These are phyloP conservation scores for Strobilomyces dryophilus DNA, from an alignment of 768 basidiomycete species.

Conservation along the genomic window DNA sequence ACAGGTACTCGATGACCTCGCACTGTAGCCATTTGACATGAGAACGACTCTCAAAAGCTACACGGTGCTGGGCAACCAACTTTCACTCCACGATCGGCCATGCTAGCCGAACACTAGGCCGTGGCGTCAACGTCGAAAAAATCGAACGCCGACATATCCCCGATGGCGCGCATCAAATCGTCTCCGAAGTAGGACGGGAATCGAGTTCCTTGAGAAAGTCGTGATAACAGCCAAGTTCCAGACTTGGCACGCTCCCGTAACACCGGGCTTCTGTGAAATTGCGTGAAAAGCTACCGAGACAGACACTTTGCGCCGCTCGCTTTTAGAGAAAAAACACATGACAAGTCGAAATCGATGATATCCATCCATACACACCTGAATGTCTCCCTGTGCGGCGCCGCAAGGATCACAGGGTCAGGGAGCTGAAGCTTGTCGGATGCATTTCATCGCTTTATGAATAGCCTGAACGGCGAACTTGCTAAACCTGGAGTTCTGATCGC, in stretches of 20 bases:
- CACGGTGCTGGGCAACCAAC: neutral
- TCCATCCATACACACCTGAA: neutral
- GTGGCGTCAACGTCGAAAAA: neutral
- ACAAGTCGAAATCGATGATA: neutral
- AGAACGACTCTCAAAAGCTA: neutral
- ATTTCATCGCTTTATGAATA: neutral
- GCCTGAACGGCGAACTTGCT: neutral
- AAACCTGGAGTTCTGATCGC: neutral
- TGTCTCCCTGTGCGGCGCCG: neutral
- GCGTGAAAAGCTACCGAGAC: neutral
- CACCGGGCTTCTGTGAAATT: neutral
- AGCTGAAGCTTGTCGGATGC: neutral
- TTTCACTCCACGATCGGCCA: neutral
- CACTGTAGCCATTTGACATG: too few species aligned
- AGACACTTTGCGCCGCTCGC: conserved; percentile 5
- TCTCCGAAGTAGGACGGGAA: neutral
- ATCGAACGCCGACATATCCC: neutral
- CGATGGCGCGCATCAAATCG: neutral
- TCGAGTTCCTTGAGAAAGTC: neutral
- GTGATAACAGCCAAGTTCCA: neutral
- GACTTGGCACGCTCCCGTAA: neutral
- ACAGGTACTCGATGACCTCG: neutral
- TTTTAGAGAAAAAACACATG: conserved; percentile 5
- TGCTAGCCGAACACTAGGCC: too few species aligned
- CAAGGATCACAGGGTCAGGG: neutral